phyloP scores from a whole-genome alignment of 2,329 filamentous ascomycete genomes.

The Diaporthe sp. region DNA sequence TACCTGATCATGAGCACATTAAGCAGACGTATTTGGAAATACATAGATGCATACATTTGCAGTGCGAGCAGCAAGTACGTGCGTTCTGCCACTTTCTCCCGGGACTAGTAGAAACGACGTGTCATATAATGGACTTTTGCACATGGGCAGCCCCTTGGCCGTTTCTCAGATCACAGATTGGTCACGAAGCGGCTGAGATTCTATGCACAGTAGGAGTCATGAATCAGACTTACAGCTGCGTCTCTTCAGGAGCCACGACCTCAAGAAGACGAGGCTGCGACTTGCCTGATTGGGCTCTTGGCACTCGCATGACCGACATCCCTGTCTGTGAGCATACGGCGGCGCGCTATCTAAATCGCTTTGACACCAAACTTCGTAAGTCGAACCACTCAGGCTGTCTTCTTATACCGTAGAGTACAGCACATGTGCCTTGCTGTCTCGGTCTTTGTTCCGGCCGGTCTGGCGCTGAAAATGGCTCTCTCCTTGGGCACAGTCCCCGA shows the following conservation, averaged over 20 bases:
- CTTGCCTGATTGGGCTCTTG: slow-evolving; percentile 17
- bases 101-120: neutral
- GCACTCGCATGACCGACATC: neutral
- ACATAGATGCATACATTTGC: neutral
- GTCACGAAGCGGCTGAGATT: neutral
- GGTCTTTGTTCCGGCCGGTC: too few relatives aligned
- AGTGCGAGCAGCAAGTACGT: neutral
- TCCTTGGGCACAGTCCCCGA: too few relatives aligned
- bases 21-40: neutral
- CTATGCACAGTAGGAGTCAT: neutral
- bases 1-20: neutral
- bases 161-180: neutral
- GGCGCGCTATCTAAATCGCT: too few relatives aligned
- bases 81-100: neutral
- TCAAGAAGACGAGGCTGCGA: neutral
- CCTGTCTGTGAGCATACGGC: neutral
- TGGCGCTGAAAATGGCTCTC: too few relatives aligned
- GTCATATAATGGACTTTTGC: neutral
- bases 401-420: too few relatives aligned
- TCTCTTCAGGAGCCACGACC: neutral
- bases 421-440: too few relatives aligned
- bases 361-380: neutral
- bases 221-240: neutral
- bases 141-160: neutral
- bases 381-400: too few relatives aligned